Percentiles rank a stretch among this genome's conserved stretches.
Conservation (phyloP, 192 early-diverging fungal species). For the Umbelopsis vinacea region DNA sequence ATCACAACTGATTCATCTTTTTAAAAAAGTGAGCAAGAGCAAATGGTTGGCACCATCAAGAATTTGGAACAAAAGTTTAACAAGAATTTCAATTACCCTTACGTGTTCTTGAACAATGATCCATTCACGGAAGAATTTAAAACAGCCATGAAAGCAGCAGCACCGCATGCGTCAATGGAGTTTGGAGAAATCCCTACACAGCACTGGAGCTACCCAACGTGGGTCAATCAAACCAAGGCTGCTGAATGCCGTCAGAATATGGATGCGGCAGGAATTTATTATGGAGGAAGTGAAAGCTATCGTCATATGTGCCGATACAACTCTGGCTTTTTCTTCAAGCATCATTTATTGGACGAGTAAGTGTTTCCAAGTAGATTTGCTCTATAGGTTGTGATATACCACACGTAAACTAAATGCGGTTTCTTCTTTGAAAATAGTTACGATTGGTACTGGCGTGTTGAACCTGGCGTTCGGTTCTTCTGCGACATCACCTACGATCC, state of each 20-base stretch:
- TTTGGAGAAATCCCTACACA: conserved; percentile 72
- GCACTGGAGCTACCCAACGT: conserved; percentile 78
- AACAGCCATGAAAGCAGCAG: conserved; percentile 44
- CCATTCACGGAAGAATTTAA: conserved; percentile 75
- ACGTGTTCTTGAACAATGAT: conserved; percentile 80
- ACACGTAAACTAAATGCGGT: neutral
- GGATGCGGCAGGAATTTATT: conserved; percentile 64
- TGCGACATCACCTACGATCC: conserved; percentile 71
- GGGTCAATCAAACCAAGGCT: conserved; percentile 71
- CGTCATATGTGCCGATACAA: conserved; percentile 88
- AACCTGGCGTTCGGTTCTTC: conserved; percentile 66
- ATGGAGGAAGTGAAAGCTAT: conserved; percentile 77
- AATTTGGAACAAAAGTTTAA: conserved; percentile 77
- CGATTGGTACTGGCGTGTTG: conserved; percentile 71
- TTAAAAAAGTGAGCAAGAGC: conserved; percentile 59
- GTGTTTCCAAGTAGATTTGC: neutral
- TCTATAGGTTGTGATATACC: neutral
- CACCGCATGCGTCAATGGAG: conserved; percentile 62
- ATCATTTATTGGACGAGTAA: conserved; percentile 58
- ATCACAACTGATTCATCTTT: neutral
- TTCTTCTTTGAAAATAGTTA: conserved; percentile 25
- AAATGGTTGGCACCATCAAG: conserved; percentile 53
- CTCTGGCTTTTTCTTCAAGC: conserved; percentile 65
- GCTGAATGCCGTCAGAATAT: conserved; percentile 60
- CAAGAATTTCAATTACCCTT: conserved; percentile 76